Base-by-base conservation (phyloP, 495 filamentous ascomycete genomes). In the Lepraria neglecta region DNA sequence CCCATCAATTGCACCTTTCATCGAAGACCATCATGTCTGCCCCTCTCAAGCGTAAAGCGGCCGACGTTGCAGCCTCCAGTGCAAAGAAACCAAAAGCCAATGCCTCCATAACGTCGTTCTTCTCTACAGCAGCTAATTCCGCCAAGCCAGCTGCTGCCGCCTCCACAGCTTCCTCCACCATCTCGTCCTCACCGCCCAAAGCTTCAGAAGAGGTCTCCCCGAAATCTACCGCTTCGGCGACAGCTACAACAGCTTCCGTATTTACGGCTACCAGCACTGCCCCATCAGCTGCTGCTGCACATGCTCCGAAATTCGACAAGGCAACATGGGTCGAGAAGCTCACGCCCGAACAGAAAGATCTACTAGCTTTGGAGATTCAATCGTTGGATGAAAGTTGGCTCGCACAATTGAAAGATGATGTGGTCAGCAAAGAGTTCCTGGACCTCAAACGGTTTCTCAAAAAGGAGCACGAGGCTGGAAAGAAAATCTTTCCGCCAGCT, bases 301-400 rank as follows among this genome's bases (percentile, higher is more conserved):
- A 74, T 1, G 70, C 73, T 1, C 67, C 74, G 4, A 89, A 82
- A 54, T 97, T 96, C 75, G 81, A 96, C 76, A 97, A 96, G 74
- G 81, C 78, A 6, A 88, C 85, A 76, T 98, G 94, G 94, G 78
- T 90, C 1, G 80, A 82, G 14, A 83, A 82, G 45, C 78, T 98
- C 60, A 91, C 84, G 0, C 66, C 80, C 6, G 95, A 97, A 76
- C 90, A 96, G 72, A 88, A 84, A 68, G 79, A 85, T 19, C 76
- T 97, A 30, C 78, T 98, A 43, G 76, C 87, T 62, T 79, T 98
- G 33, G 94, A 98, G 73, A 96, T 97, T 68, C 82, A 92, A 44
- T 96, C 91, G 0, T 76, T 98, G 65, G 80, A 97, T 68, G 89
- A 90, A 45, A 91, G 84, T 74, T 98, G 94, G 94, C 78, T 98